phyloP scores from a whole-genome alignment of 306 rosid species.

The Pyrus bretschneideri region DNA sequence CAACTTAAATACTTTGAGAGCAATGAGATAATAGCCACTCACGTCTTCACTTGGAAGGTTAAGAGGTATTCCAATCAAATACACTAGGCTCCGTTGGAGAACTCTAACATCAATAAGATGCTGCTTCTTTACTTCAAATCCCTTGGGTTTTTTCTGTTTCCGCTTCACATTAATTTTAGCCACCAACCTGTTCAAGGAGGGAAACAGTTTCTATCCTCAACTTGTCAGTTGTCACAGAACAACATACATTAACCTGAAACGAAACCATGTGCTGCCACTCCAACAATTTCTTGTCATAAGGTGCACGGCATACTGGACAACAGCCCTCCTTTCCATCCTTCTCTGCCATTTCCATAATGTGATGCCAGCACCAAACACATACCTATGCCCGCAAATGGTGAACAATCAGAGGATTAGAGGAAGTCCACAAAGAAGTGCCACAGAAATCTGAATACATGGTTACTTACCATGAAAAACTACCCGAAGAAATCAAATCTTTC shows the following conservation, averaged over 20 bases:
- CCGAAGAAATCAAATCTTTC: background rate
- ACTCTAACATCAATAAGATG: conserved; percentile 91
- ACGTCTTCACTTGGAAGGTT: conserved; percentile 84
- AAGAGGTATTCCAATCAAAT: conserved; percentile 75
- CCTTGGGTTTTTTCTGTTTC: conserved; percentile 66
- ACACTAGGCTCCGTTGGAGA: conserved; percentile 87
- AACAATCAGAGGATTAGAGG: conserved; percentile 9
- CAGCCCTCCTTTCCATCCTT: conserved; percentile 90
- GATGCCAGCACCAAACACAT: conserved; percentile 99
- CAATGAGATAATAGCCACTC: conserved; percentile 10
- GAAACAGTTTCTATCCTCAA: background rate
- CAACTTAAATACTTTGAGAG: background rate
- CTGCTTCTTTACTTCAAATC: conserved; percentile 84
- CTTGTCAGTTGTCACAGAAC: background rate
- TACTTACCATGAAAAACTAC: background rate
- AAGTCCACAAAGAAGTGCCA: background rate
- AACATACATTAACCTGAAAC: background rate
- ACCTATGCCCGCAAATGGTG: conserved; percentile 25
- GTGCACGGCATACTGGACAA: conserved; percentile 82
- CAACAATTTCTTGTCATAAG: conserved; percentile 89
- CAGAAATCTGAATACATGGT: background rate
- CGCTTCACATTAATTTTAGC: conserved; percentile 51
- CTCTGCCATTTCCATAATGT: conserved; percentile 90
- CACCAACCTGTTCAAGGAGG: conserved; percentile 39
- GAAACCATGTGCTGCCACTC: conserved; percentile 57